These are phyloP conservation scores for Talaromyces liani DNA, from an alignment of 495 filamentous ascomycete genomes.

Conservation along the genomic window DNA sequence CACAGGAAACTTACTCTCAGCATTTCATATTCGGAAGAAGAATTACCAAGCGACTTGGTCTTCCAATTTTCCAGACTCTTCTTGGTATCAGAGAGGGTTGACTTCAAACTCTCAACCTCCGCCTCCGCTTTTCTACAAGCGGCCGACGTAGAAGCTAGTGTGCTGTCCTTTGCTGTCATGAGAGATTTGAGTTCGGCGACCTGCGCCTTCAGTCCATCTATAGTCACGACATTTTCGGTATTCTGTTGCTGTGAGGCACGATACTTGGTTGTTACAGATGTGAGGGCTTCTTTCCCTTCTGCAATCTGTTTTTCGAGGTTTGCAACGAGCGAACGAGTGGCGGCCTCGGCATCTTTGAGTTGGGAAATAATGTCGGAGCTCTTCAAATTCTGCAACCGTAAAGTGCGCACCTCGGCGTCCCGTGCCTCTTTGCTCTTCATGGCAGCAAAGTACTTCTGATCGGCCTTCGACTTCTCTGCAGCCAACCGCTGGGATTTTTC, in stretches of 20 bases:
- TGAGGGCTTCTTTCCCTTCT: constrained; percentile 69
- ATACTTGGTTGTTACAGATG: constrained; percentile 56
- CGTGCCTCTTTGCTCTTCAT: constrained; percentile 88
- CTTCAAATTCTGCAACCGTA: constrained; percentile 76
- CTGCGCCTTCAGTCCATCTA: constrained; percentile 70
- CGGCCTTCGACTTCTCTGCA: constrained; percentile 90
- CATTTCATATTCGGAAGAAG: constrained; percentile 73
- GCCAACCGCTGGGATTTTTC: constrained; percentile 66
- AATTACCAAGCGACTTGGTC: constrained; percentile 68
- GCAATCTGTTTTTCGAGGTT: constrained; percentile 86
- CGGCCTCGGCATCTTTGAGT: constrained; percentile 77
- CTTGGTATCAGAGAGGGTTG: constrained; percentile 63
- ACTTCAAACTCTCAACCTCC: constrained; percentile 65
- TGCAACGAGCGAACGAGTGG: constrained; percentile 52
- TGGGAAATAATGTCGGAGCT: constrained; percentile 89
- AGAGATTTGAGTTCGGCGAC: constrained; percentile 65
- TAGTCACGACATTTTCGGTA: constrained; percentile 56
- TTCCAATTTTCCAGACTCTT: constrained; percentile 78
- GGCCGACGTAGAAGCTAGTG: constrained; percentile 39
- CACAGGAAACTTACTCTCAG: constrained; percentile 57
- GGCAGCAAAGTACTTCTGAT: constrained; percentile 93
- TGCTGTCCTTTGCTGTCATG: constrained; percentile 65
- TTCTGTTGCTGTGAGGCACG: constrained; percentile 62
- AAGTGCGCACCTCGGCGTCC: constrained; percentile 64
- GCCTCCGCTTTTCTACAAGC: constrained; percentile 64